These are phyloP conservation scores for Plantago elongata DNA, from an alignment of 257 asterid species.

Conservation along the genomic window DNA sequence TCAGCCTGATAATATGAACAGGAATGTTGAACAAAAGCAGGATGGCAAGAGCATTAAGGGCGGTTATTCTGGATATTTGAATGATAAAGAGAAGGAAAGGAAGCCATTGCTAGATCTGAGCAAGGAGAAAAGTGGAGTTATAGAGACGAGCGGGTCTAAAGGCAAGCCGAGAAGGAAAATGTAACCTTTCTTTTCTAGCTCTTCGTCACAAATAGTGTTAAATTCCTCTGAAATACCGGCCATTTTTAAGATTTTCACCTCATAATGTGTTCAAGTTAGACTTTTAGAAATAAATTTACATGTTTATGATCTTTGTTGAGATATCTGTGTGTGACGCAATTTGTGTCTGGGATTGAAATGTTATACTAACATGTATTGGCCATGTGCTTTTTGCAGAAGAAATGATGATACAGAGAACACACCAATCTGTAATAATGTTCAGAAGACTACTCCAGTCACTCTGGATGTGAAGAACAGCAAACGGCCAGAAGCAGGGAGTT, in stretches of 20 bases:
- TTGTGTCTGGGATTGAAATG: too few relatives aligned
- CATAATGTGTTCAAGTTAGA: too few relatives aligned
- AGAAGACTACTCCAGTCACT: conserved; percentile 30
- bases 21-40: conserved; percentile 17
- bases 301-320: too few relatives aligned
- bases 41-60: conserved; percentile 10
- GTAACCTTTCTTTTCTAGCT: conserved; percentile 34
- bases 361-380: background rate
- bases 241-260: too few relatives aligned
- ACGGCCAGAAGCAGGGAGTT: conserved; percentile 28
- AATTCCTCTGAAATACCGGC: too few relatives aligned
- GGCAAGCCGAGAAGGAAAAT: conserved; percentile 56
- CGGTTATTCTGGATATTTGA: conserved; percentile 18
- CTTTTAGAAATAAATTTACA: too few relatives aligned
- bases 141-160: conserved; percentile 37
- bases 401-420: conserved; percentile 72
- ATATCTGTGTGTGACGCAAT: too few relatives aligned
- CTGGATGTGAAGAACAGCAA: conserved; percentile 50
- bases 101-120: conserved; percentile 57
- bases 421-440: conserved; percentile 28
- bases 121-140: conserved; percentile 39
- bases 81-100: conserved; percentile 53
- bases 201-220: background rate
- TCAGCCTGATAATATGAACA: conserved; percentile 20
- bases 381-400: conserved; percentile 40